Conservation (phyloP, 768 basidiomycete species). For the Phylloporus sp. region DNA sequence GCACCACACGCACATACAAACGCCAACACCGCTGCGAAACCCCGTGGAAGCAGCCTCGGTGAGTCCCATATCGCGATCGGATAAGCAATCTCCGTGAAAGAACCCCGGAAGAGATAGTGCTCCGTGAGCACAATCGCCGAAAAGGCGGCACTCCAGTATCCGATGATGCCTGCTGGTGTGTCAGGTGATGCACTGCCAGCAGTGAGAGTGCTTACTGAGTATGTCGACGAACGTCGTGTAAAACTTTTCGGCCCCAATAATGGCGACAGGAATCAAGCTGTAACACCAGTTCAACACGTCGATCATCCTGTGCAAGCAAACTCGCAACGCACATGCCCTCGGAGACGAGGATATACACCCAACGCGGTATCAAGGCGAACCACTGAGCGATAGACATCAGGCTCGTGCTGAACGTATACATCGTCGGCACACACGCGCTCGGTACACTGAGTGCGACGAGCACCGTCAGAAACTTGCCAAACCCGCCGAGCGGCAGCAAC, state of each 20-base stretch:
- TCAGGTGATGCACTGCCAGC: constrained; percentile 7
- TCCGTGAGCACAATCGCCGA: constrained; percentile 38
- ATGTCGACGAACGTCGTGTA: constrained; percentile 42
- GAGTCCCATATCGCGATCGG: constrained; percentile 35
- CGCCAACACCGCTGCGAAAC: constrained; percentile 38
- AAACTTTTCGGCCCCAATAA: constrained; percentile 43
- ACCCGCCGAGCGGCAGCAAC: constrained; percentile 36
- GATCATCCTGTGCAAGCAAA: background rate
- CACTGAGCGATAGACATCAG: constrained; percentile 35
- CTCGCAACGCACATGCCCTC: constrained; percentile 36
- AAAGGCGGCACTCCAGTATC: constrained; percentile 40
- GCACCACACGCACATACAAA: constrained; percentile 37
- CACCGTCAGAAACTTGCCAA: constrained; percentile 45
- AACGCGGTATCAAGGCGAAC: constrained; percentile 39
- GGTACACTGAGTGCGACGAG: constrained; percentile 50
- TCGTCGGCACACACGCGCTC: constrained; percentile 53
- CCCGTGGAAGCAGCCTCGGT: constrained; percentile 34
- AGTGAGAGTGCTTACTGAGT: constrained; percentile 25
- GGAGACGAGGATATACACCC: constrained; percentile 42
- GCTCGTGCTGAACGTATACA: constrained; percentile 51
- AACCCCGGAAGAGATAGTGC: constrained; percentile 40
- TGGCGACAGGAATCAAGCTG: constrained; percentile 44
- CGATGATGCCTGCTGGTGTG: constrained; percentile 35
- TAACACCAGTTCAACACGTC: background rate
- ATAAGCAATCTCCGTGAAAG: constrained; percentile 33